These are phyloP conservation scores for Moniliophthora roreri DNA, from an alignment of 1,284 basidiomycete genomes.

Conservation along the genomic window DNA sequence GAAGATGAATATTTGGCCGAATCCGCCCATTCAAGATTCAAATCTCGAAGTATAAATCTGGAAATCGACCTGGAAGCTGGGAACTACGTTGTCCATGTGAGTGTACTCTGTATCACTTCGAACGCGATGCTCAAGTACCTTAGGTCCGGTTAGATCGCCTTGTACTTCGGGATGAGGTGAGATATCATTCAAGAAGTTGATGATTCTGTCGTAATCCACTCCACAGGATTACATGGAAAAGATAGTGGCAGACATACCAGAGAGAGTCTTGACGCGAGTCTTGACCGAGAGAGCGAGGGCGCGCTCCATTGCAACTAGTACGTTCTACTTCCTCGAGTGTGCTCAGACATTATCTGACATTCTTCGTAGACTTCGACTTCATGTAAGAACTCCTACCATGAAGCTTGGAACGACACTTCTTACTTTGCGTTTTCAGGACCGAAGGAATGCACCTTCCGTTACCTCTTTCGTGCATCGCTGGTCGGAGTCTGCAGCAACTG, in stretches of 20 bases:
- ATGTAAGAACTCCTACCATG: neutral
- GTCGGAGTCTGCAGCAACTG: neutral
- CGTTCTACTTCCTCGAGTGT: neutral
- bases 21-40: slow-evolving; percentile 32
- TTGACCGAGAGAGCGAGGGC: slow-evolving; percentile 1
- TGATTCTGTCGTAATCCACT: neutral
- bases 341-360: neutral
- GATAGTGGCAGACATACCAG: neutral
- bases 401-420: neutral
- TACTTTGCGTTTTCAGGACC: neutral
- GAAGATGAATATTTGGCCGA: slow-evolving; percentile 33
- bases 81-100: slow-evolving; percentile 54
- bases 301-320: neutral
- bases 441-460: neutral
- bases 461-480: neutral
- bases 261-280: neutral
- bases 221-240: neutral
- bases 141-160: neutral
- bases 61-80: slow-evolving; percentile 43
- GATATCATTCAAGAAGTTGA: neutral
- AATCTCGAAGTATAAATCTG: slow-evolving; percentile 38
- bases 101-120: slow-evolving; percentile 13
- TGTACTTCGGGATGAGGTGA: neutral
- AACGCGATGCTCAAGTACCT: neutral
- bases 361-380: neutral